Evolutionary conservation across 2,329 filamentous ascomycete genomes (phyloP).

Genomic region (Xylariales sp.): DNA sequence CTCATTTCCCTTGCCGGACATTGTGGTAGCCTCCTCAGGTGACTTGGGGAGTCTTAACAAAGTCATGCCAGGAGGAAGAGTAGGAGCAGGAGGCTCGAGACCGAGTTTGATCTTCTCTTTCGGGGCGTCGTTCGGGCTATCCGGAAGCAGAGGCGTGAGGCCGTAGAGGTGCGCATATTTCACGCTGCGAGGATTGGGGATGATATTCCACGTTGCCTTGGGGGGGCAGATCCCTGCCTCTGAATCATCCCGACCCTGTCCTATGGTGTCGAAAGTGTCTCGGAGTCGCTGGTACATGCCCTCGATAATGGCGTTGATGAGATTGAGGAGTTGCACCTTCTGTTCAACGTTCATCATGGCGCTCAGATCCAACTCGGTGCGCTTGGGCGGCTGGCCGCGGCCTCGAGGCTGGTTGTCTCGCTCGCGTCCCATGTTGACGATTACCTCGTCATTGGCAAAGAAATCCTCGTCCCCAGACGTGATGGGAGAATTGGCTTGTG

Average conservation of each 20-base stretch:
- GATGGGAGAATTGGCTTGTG: not conserved
- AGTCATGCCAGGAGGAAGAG: not conserved
- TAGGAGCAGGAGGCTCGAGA: constrained; percentile 14
- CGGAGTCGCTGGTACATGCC: constrained; percentile 49
- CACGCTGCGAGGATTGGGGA: constrained; percentile 30
- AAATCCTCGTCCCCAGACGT: not conserved
- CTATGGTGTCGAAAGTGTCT: constrained; percentile 46
- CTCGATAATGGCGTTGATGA: constrained; percentile 50
- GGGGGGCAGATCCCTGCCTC: constrained; percentile 23
- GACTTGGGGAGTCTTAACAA: constrained; percentile 23
- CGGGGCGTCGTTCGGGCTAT: constrained; percentile 16
- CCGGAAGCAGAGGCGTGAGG: constrained; percentile 17
- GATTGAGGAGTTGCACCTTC: constrained; percentile 45
- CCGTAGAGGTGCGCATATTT: constrained; percentile 23
- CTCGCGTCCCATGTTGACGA: not conserved
- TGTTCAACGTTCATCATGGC: constrained; percentile 43
- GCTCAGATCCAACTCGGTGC: constrained; percentile 45
- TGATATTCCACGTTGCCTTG: constrained; percentile 18
- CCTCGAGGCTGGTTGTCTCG: not conserved
- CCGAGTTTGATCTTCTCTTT: constrained; percentile 20
- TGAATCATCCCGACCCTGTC: constrained; percentile 23
- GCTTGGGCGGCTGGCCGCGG: constrained; percentile 26
- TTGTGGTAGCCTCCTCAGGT: constrained; percentile 23
- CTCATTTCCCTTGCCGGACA: constrained; percentile 33
- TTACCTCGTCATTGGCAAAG: not conserved